These are phyloP conservation scores for Penicillium desertorum DNA, from an alignment of 495 filamentous ascomycete genomes.

Conservation along the genomic window DNA sequence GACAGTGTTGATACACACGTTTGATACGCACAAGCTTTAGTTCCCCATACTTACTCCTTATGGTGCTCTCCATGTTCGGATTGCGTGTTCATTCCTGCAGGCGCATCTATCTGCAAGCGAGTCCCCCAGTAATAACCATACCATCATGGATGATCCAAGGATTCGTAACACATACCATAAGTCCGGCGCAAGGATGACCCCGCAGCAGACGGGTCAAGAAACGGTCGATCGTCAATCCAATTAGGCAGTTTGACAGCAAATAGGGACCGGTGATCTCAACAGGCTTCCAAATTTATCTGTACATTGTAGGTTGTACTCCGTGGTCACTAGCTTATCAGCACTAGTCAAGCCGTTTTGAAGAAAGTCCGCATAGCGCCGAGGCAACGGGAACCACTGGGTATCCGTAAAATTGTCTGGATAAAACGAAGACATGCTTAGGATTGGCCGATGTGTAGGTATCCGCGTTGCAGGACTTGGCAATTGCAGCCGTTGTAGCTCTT, in stretches of 20 bases:
- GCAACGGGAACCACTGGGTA: neutral
- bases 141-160: conserved; percentile 1
- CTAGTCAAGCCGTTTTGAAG: neutral
- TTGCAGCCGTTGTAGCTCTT: neutral
- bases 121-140: conserved; percentile 8
- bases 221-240: conserved; percentile 19
- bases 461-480: conserved; percentile 16
- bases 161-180: conserved; percentile 25
- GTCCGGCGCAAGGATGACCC: conserved; percentile 27
- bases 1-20: neutral
- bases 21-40: conserved; percentile 4
- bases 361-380: neutral
- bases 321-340: neutral
- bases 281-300: neutral
- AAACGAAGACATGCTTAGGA: neutral
- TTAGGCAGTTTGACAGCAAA: conserved; percentile 12
- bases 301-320: neutral
- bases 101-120: conserved; percentile 6
- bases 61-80: neutral
- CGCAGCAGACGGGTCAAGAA: conserved; percentile 24
- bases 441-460: conserved; percentile 14
- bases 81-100: conserved; percentile 9
- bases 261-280: neutral
- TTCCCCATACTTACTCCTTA: conserved; percentile 3
- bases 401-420: neutral